Evolutionary conservation across 2,329 filamentous ascomycete genomes (phyloP).

Genomic region (Graphilbum sp.): DNA sequence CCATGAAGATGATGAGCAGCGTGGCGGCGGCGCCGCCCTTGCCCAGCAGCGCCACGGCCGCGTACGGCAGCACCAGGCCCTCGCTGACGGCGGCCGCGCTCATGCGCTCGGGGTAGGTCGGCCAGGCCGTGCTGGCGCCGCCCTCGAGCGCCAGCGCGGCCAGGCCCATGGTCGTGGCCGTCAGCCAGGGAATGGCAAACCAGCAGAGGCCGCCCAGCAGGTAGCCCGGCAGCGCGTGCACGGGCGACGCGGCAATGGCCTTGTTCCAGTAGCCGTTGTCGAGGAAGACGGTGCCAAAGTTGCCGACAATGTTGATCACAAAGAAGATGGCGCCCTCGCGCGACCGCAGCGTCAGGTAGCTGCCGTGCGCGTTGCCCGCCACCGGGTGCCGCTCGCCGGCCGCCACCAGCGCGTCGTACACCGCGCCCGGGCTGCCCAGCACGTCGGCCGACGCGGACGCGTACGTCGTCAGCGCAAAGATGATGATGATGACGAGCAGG

Average conservation of each 20-base stretch:
- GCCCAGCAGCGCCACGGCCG: constrained; percentile 68
- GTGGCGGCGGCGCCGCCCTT: constrained; percentile 66
- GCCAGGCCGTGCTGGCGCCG: constrained; percentile 52
- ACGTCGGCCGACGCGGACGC: constrained; percentile 55
- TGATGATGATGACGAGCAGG: constrained; percentile 67
- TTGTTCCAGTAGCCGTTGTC: constrained; percentile 91
- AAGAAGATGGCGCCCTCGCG: constrained; percentile 77
- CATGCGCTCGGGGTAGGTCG: constrained; percentile 59
- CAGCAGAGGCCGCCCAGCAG: constrained; percentile 73
- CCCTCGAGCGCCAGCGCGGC: constrained; percentile 66
- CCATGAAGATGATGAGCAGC: constrained; percentile 74
- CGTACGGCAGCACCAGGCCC: constrained; percentile 71
- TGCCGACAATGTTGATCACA: constrained; percentile 58
- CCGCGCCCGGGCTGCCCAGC: constrained; percentile 57
- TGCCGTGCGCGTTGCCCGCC: constrained; percentile 61
- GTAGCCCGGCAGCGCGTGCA: constrained; percentile 76
- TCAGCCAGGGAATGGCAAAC: constrained; percentile 89
- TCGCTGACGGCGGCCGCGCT: constrained; percentile 57
- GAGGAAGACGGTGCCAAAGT: constrained; percentile 71
- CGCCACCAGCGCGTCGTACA: constrained; percentile 62
- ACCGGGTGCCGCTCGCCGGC: constrained; percentile 58
- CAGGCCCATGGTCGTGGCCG: constrained; percentile 76
- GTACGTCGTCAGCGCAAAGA: constrained; percentile 72
- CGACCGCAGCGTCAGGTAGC: constrained; percentile 75
- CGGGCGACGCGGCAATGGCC: constrained; percentile 73